Evolutionary conservation across 345 rosid genomes (phyloP).

Genomic region (Sonneratia caseolaris): DNA sequence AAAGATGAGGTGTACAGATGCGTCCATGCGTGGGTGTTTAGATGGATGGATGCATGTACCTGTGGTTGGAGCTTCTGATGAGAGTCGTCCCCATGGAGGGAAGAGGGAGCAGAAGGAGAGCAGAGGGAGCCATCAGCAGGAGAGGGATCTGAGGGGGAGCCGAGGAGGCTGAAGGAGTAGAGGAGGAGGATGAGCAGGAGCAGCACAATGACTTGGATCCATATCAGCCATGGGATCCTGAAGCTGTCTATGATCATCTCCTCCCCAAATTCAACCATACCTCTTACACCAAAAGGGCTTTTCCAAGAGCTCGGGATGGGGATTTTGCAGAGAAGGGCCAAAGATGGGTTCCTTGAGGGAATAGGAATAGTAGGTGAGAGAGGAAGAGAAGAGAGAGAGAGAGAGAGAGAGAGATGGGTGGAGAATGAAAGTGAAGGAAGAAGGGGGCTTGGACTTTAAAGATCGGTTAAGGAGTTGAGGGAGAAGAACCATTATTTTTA

Average conservation of each 20-base stretch:
- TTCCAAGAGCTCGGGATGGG: not conserved
- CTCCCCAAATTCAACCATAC: slow-evolving; percentile 47
- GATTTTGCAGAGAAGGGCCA: not conserved
- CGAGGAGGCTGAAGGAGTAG: slow-evolving; percentile 23
- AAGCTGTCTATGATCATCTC: slow-evolving; percentile 40
- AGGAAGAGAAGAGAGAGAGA: not conserved
- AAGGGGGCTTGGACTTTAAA: too few relatives aligned
- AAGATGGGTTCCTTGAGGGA: too few relatives aligned
- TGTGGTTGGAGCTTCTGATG: not conserved
- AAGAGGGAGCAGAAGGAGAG: not conserved
- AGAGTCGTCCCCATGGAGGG: not conserved
- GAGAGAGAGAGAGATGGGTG: not conserved
- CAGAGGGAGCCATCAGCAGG: not conserved
- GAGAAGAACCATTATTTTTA: too few relatives aligned
- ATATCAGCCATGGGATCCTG: slow-evolving; percentile 65
- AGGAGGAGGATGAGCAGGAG: slow-evolving; percentile 63
- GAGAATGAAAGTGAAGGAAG: too few relatives aligned
- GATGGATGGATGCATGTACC: not conserved
- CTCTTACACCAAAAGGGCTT: not conserved
- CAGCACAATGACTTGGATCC: slow-evolving; percentile 65
- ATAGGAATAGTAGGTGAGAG: not conserved
- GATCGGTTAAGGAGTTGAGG: too few relatives aligned
- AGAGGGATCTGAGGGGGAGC: slow-evolving; percentile 21
- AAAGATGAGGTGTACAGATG: too few relatives aligned
- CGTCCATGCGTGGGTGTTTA: too few relatives aligned